Conservation (phyloP, 139 green algal genomes). For the Tetraselmis striata region DNA sequence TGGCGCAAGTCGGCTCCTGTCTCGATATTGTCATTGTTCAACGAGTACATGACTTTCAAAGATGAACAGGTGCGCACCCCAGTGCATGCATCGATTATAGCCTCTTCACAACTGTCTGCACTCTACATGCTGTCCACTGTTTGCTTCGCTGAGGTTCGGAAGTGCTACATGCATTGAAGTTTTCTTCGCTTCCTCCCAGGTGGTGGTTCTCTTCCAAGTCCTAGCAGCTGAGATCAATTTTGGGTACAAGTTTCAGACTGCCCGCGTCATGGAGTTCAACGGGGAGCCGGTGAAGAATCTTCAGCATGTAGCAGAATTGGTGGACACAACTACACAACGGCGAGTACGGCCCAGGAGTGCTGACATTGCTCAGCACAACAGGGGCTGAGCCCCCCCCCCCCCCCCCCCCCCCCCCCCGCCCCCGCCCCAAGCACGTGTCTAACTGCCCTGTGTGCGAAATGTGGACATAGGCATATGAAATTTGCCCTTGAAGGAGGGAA, state of each 20-base stretch:
- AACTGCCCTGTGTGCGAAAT: constrained; percentile 20
- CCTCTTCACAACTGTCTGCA: no score
- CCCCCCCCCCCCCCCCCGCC: no score
- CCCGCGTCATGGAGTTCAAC: constrained; percentile 44
- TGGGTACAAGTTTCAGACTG: constrained; percentile 51
- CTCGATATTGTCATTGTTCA: constrained; percentile 33
- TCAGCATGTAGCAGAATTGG: constrained; percentile 35
- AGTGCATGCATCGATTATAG: background rate
- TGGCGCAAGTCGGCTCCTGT: constrained; percentile 30
- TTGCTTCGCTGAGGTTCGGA: no score
- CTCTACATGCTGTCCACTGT: no score
- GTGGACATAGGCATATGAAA: constrained; percentile 43
- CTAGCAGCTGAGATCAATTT: constrained; percentile 64
- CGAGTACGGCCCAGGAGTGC: no score
- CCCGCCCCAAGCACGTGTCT: no score
- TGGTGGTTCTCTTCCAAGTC: constrained; percentile 63
- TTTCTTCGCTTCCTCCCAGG: no score
- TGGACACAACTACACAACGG: background rate
- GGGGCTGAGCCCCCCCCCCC: no score
- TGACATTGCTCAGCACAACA: background rate
- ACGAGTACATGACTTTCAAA: constrained; percentile 30
- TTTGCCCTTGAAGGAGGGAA: constrained; percentile 58
- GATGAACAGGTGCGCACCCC: constrained; percentile 29
- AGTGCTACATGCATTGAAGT: no score
- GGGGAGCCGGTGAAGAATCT: constrained; percentile 29